Percentiles rank a stretch among this genome's conserved stretches.
Evolutionary conservation across 179 eudicot genomes (phyloP).

Genomic region (Vitellaria paradoxa): DNA sequence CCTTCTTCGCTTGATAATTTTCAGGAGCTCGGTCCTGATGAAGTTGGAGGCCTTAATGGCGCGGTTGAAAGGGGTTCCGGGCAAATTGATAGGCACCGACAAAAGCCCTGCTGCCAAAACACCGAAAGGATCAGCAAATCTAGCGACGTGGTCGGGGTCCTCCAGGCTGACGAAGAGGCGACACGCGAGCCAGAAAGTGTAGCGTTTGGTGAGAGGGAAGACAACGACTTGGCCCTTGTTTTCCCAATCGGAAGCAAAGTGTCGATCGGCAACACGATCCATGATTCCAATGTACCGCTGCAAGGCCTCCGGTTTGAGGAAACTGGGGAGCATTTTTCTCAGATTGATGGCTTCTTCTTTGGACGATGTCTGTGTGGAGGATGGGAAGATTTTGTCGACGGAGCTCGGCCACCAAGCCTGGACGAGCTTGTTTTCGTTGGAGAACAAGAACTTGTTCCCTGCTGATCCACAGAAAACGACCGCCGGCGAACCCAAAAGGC

Average conservation of each 20-base stretch:
- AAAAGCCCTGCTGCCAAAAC: neutral
- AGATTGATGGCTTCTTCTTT: neutral
- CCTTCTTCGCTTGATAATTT: constrained; percentile 5
- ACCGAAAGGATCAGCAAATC: neutral
- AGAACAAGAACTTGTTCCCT: neutral
- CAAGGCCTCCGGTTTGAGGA: neutral
- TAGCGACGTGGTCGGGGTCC: constrained; percentile 1
- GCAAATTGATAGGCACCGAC: neutral
- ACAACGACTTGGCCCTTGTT: constrained; percentile 2
- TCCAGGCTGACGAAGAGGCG: neutral
- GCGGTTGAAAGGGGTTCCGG: neutral
- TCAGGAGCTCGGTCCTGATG: constrained; percentile 2
- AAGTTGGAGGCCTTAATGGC: neutral
- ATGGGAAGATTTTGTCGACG: neutral
- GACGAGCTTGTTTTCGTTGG: neutral
- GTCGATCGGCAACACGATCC: constrained; percentile 1
- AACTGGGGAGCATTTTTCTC: neutral
- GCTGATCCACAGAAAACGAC: neutral
- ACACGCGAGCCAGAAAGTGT: constrained; percentile 12
- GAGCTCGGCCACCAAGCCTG: neutral
- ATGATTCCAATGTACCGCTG: constrained; percentile 11
- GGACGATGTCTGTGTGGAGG: neutral
- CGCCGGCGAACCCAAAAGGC: neutral
- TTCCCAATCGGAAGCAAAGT: constrained; percentile 3
- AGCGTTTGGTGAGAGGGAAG: neutral